These are phyloP conservation scores for Babesia divergens DNA, from an alignment of 169 alveolate genomes.

Conservation along the genomic window DNA sequence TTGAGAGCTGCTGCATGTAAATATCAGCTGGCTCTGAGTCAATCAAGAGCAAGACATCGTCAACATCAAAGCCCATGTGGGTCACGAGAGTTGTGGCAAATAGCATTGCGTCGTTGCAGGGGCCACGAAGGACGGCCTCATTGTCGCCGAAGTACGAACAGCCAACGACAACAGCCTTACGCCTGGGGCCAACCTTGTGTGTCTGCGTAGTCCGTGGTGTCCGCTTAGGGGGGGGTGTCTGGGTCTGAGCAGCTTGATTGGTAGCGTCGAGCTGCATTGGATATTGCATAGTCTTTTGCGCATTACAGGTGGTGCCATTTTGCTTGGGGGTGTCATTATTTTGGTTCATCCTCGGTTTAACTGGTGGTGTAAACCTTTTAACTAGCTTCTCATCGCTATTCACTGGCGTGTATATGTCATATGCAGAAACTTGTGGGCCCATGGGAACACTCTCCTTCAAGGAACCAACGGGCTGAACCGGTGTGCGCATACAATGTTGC, in stretches of 20 bases:
- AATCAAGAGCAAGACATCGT: constrained; percentile 74
- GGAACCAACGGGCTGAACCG: too few species aligned
- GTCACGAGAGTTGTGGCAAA: constrained; percentile 80
- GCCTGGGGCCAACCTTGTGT: constrained; percentile 12
- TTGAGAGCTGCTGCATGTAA: constrained; percentile 62
- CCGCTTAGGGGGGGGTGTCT: too few species aligned
- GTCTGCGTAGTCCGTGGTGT: background rate
- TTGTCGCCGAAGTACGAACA: constrained; percentile 75
- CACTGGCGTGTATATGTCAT: too few species aligned
- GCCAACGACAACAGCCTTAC: constrained; percentile 86
- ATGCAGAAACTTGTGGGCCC: too few species aligned
- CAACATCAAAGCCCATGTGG: constrained; percentile 76
- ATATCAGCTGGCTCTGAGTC: constrained; percentile 80
- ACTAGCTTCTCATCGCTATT: background rate
- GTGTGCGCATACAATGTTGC: too few species aligned
- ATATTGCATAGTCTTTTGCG: too few species aligned
- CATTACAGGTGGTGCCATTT: too few species aligned
- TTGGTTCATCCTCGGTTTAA: background rate
- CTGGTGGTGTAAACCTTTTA: background rate
- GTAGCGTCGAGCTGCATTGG: too few species aligned
- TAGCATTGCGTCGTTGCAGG: constrained; percentile 86
- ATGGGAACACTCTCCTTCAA: too few species aligned
- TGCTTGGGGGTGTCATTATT: background rate
- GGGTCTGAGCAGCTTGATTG: too few species aligned
- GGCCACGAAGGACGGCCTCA: constrained; percentile 77